phyloP scores from a whole-genome alignment of 2,329 filamentous ascomycete genomes.

The Nannizziopsis barbatae region DNA sequence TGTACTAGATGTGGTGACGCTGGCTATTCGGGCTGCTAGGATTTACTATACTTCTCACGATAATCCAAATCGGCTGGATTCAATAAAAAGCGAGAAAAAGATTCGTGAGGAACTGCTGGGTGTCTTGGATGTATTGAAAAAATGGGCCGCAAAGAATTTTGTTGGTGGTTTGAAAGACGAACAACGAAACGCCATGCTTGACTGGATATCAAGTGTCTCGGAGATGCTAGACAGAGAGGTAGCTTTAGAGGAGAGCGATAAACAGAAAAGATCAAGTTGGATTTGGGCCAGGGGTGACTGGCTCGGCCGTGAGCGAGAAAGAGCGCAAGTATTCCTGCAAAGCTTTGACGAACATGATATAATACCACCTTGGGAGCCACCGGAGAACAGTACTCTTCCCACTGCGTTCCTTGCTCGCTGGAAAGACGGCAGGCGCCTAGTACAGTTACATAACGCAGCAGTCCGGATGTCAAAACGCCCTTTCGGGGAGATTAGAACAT shows the following conservation, averaged over 20 bases:
- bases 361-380: slow-evolving; percentile 58
- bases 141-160: slow-evolving; percentile 82
- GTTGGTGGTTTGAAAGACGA: slow-evolving; percentile 66
- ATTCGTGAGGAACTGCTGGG: slow-evolving; percentile 73
- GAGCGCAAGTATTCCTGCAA: slow-evolving; percentile 69
- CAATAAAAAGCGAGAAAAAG: slow-evolving; percentile 76
- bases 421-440: slow-evolving; percentile 67
- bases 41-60: slow-evolving; percentile 94
- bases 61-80: slow-evolving; percentile 68
- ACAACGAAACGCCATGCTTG: slow-evolving; percentile 62
- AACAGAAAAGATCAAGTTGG: slow-evolving; percentile 61
- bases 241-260: slow-evolving; percentile 62
- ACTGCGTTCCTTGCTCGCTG: slow-evolving; percentile 64
- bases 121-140: slow-evolving; percentile 82
- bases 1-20: slow-evolving; percentile 79
- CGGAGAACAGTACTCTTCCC: slow-evolving; percentile 32
- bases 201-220: slow-evolving; percentile 70
- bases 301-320: slow-evolving; percentile 59
- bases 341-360: slow-evolving; percentile 53
- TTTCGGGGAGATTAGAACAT: slow-evolving; percentile 80
- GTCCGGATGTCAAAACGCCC: slow-evolving; percentile 74
- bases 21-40: slow-evolving; percentile 91
- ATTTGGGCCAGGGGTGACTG: slow-evolving; percentile 72
- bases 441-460: slow-evolving; percentile 79
- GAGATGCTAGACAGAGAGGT: slow-evolving; percentile 67